Evolutionary conservation across 2,329 filamentous ascomycete genomes (phyloP).

Genomic region (Verticillium zaregamsianum): DNA sequence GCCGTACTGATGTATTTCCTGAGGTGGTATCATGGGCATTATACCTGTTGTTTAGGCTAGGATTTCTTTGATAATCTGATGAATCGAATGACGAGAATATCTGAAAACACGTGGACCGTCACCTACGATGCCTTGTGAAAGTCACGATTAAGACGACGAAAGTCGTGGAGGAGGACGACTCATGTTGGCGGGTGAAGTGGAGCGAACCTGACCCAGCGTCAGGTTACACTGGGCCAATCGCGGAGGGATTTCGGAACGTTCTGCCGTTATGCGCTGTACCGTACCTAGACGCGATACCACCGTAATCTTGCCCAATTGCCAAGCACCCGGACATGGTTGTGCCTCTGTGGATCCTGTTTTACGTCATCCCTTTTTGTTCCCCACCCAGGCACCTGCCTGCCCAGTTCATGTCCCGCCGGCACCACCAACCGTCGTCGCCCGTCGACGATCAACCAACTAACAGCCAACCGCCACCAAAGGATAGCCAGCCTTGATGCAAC

Average conservation of each 20-base stretch:
- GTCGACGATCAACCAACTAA: neutral
- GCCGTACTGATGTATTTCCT: neutral
- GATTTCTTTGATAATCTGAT: neutral
- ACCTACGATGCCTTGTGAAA: neutral
- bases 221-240: neutral
- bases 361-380: neutral
- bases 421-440: neutral
- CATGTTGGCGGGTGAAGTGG: neutral
- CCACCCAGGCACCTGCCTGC: neutral
- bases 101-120: neutral
- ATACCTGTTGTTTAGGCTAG: neutral
- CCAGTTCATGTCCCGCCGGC: neutral
- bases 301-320: neutral
- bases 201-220: neutral
- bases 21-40: neutral
- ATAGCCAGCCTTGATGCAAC: neutral
- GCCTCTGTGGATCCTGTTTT: neutral
- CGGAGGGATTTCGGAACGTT: neutral
- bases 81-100: neutral
- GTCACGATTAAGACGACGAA: neutral
- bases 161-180: neutral
- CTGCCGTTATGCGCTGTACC: neutral
- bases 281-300: neutral
- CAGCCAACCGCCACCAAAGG: neutral
- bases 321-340: neutral